Evolutionary conservation across 1,284 basidiomycete genomes (phyloP), one percentile per base, ranked within the genome.

Genomic region (Puccinia triticina): DNA sequence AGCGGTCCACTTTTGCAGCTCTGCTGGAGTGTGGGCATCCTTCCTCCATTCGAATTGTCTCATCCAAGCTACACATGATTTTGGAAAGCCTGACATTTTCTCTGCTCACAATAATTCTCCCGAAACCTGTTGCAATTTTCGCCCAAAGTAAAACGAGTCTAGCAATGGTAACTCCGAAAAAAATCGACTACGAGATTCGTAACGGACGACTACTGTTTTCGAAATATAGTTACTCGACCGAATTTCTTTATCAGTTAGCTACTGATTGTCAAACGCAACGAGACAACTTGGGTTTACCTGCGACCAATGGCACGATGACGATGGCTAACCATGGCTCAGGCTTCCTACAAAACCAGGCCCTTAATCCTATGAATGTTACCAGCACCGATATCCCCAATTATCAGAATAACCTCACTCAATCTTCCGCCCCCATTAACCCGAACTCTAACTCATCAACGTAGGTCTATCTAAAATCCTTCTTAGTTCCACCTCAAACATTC

Each of bases 221-320:
- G 32, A 80, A 80, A 37, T 80, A 80, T n/a, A 80, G 77, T 57
- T 80, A 80, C 53, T 59, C 77, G 66, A 80, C 77, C 21, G 66
- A 80, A n/a, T 80, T 55, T 26, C 40, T 80, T 0, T 48, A 53
- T 18, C 14, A 57, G 21, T 23, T 80, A 43, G 77, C 77, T 11
- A 23, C 77, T 10, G 77, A 80, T 34, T 80, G 77, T 29, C 43
- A 80, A 61, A 37, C 46, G 2, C 77, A 78, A 46, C 61, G 57
- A 21, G 57, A 23, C n/a, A 37, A 23, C 14, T 34, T 53, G 32
- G 48, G 14, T 40, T 40, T 64, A 34, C 37, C 40, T 10, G 12
- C 34, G 40, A n/a, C 18, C 46, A 55, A 66, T 32, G 77, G 77
- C 7, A 46, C 64, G 16, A n/a, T 78, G 37, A 32, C 48, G 64